Base-by-base conservation (phyloP, 169 alveolate species). In the Hepatocystis sp. region DNA sequence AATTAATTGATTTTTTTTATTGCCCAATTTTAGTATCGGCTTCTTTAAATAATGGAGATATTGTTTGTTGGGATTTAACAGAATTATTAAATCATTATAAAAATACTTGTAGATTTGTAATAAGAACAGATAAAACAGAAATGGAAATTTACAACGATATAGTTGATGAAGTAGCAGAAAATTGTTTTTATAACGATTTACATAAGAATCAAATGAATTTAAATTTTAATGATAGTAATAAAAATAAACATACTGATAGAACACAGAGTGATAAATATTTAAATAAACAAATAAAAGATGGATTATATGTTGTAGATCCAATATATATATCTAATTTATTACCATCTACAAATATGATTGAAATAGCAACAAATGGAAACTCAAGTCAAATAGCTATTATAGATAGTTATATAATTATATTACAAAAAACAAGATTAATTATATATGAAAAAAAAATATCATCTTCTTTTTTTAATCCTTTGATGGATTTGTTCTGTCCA, bases 1-100 rank as follows among this genome's bases (percentile, higher is more conserved):
- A 51, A 10, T 21, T 81, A 21, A 47, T 47, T 34, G 51, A 60
- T 49, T 27, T 81, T 11, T 81, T 81, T 39, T 47, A 40, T 25
- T 81, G 84, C 13, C 89, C 89, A 2, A 39, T 61, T 8, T 39
- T 81, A 34, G 42, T 81, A 0, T 51, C 21, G 30, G 89, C 89
- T n/a, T 81, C 67, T 5, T 46, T 81, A 81, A 61, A 34, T 40
- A 81, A 60, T 40, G 89, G 89, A 2, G 84, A 81, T 25, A 15
- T 81, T 19, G 49, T 81, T 13, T 81, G 89, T 49, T 81, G 89
- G 89, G 89, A 81, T 65, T 34, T 81, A 13, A 81, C 89, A 0
- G 67, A 81, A 25, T 81, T 81, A 32, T 36, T 81, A 61, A 51
- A 36, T 36, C 61, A 13, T 49, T 63, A 81, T 30, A 81, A 81